Evolutionary conservation across 164 flowering plant species (phyloP).

Genomic region (Magnolia kwangsiensis): DNA sequence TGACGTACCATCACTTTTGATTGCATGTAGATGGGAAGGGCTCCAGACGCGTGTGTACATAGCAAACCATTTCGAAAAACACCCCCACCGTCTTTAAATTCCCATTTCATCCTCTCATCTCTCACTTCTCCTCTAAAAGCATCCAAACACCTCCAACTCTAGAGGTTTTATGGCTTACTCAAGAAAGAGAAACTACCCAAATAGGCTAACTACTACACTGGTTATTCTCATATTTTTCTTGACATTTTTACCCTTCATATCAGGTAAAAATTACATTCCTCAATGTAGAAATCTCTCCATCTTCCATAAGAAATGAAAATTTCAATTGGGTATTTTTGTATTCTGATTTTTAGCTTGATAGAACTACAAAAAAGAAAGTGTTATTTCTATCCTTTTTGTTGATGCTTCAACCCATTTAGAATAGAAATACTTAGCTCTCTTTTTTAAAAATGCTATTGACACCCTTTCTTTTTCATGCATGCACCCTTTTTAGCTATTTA

Average conservation of each 20-base stretch:
- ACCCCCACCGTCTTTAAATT: not conserved
- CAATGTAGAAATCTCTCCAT: not conserved
- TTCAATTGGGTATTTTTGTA: not conserved
- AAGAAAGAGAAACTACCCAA: conserved; percentile 21
- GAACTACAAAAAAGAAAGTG: no score
- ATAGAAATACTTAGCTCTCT: no score
- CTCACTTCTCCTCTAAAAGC: not conserved
- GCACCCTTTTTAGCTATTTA: no score
- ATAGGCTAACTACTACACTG: conserved; percentile 13
- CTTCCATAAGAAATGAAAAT: not conserved
- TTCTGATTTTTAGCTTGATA: not conserved
- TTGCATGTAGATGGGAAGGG: no score
- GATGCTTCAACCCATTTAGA: no score
- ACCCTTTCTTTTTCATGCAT: no score
- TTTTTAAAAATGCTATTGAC: no score
- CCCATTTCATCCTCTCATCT: conserved; percentile 4
- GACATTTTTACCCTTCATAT: conserved; percentile 23
- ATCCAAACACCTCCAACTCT: not conserved
- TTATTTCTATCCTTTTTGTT: no score
- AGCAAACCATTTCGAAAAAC: no score
- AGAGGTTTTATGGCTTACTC: conserved; percentile 29
- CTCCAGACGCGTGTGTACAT: no score
- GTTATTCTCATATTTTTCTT: conserved; percentile 28
- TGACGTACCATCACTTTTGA: no score
- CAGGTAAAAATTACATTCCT: conserved; percentile 28